Base-by-base conservation (phyloP, 2,329 filamentous ascomycete species). In the Periconia digitata region DNA sequence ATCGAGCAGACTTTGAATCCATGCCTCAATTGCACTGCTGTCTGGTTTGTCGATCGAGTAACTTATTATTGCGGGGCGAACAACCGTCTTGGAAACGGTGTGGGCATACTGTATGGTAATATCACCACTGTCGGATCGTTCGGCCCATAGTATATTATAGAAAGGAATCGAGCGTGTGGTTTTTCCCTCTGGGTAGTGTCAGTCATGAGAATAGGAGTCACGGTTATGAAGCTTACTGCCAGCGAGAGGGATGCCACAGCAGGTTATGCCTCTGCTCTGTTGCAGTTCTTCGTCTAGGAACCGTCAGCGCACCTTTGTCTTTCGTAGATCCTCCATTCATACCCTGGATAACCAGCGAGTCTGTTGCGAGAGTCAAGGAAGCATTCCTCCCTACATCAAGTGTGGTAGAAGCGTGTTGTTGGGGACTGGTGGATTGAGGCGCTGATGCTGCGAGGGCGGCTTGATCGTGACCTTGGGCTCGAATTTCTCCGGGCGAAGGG, bases 81-180 rank as follows among this genome's bases (percentile, higher is more conserved):
- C 78, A 40, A 79, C 75, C 21, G 80, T 77, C 62, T 85, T 68
- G 12, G 72, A 70, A 29, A 81, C 80, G 20, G 74, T 67, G 1
- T 80, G 78, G 40, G 90, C 90, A 69, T 90, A 94, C 43, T 86
- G 83, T 64, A 97, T 84, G 7, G 80, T 81, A 42, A 96, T 73
- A 23, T 80, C 78, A 46, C 76, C 66, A 44, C 73, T 76, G 38
- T 80, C 76, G 41, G 77, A 75, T 22, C 87, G 67, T 56, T 89
- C 85, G 34, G 87, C 89, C 86, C 90, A 95, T 41, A 96, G 84
- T 52, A 96, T 75, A 67, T 95, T 88, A 74, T 89, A 92, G 52
- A 90, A 86, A 2, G 89, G 85, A 23, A 96, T 86, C 6, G 80
- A 76, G 54, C 76, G 76, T 23, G 77, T 82, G 24, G 74, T 73